Evolutionary conservation across 805 yeast genomes (phyloP), one percentile per base, ranked within the genome.

Genomic region (Cyberlindnera mrakii): DNA sequence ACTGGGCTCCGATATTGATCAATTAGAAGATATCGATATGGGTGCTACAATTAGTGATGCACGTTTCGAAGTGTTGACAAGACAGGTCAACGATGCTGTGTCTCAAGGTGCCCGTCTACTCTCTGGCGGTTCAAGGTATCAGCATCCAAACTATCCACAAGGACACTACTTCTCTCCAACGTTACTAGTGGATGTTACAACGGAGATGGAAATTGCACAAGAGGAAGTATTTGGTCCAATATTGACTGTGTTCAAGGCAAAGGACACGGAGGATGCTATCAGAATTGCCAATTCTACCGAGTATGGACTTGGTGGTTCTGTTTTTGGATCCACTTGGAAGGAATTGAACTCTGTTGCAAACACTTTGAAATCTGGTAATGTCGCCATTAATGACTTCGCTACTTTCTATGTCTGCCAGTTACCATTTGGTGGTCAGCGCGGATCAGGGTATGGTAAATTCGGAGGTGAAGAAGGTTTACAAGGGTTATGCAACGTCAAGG

Each of bases 381-480:
- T 93, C 37, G 96, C 99, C 8, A 86, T 93, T 48, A 93, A 93
- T 63, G 99, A 93, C 67, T 93, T 93, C 70, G 99, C 98, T 7
- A 91, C 98, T 0, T 93, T 80, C 59, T 88, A 90, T 58, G 87
- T 93, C 30, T 90, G 96, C 52, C 99, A 93, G 65, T 71, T 93
- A 53, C 99, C 99, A 29, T 93, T 93, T 66, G 99, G 99, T 42
- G 99, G 99, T 27, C 77, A 77, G 23, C 82, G 82, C 52, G 93
- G 89, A 37, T 85, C 96, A 6, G 99, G 99, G 0, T 93, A 89
- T 59, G 99, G 99, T 44, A 91, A 91, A 61, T 93, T 93, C 68
- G 96, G 96, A 18, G 99, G 99, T 37, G 96, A 84, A 60, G 99
- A 93, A 70, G 99, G 99, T 2, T 71, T 93, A 35, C 77, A 87